These are phyloP conservation scores for Sporisorium reilianum DNA, from an alignment of 1,284 basidiomycete species.

Conservation along the genomic window DNA sequence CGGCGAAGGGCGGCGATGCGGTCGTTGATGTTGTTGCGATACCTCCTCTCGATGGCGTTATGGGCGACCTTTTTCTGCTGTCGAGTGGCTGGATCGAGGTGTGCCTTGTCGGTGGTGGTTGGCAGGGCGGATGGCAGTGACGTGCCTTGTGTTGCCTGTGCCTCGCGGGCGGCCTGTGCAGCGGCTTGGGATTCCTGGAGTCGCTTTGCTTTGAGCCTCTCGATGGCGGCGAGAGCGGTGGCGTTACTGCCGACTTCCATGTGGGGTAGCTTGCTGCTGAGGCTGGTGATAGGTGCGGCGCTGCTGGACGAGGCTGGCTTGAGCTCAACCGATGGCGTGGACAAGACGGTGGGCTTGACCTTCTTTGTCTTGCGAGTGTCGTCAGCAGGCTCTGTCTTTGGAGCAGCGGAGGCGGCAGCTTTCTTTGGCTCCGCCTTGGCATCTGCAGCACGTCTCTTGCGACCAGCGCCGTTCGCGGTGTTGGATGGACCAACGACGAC, in stretches of 20 bases:
- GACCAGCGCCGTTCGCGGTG: neutral
- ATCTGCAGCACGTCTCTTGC: conserved; percentile 23
- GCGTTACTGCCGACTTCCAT: conserved; percentile 62
- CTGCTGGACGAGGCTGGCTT: conserved; percentile 9
- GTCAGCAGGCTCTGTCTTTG: conserved; percentile 6
- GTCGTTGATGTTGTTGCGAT: conserved; percentile 69
- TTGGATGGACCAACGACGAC: neutral
- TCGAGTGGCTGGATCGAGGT: conserved; percentile 36
- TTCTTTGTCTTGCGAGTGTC: conserved; percentile 35
- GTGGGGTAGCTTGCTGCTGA: conserved; percentile 51
- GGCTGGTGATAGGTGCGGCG: conserved; percentile 18
- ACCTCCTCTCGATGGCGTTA: conserved; percentile 67
- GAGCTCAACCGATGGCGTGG: conserved; percentile 5
- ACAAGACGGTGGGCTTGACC: conserved; percentile 20
- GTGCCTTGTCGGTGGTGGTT: conserved; percentile 23
- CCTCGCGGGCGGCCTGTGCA: conserved; percentile 28
- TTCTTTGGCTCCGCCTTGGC: conserved; percentile 18
- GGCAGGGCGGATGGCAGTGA: conserved; percentile 1
- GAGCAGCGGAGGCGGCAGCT: conserved; percentile 11
- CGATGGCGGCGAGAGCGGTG: conserved; percentile 55
- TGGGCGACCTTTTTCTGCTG: conserved; percentile 65
- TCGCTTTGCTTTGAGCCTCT: conserved; percentile 53
- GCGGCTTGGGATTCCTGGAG: conserved; percentile 42
- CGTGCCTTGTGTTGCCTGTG: conserved; percentile 9
- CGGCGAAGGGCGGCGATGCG: conserved; percentile 73